Evolutionary conservation across 305 asterid genomes (phyloP).

Genomic region (Coffea humblotiana): DNA sequence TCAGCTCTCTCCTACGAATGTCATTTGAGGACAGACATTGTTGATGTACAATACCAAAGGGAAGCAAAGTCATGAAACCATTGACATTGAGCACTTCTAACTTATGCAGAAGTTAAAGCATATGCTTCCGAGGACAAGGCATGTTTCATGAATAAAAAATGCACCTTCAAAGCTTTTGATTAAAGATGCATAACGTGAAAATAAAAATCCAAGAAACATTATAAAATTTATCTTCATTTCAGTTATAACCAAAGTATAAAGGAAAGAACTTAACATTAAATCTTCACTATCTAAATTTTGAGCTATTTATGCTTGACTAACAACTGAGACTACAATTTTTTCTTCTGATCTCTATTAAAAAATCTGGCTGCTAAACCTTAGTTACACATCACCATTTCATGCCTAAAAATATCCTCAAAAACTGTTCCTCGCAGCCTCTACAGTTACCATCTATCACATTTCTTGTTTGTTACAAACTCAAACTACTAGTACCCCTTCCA

Average conservation of each 20-base stretch:
- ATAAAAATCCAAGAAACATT: neutral
- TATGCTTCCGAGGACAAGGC: neutral
- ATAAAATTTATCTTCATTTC: neutral
- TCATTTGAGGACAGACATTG: constrained; percentile 16
- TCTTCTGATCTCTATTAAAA: neutral
- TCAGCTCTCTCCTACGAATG: constrained; percentile 81
- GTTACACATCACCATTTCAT: neutral
- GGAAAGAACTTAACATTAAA: too few relatives aligned
- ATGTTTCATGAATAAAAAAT: neutral
- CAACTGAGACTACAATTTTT: neutral
- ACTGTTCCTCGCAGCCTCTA: neutral
- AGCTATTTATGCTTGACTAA: neutral
- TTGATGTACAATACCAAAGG: neutral
- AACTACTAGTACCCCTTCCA: neutral
- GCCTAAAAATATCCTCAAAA: neutral
- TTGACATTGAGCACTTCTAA: neutral
- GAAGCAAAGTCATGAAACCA: neutral
- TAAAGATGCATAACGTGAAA: neutral
- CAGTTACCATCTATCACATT: neutral
- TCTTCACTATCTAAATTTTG: neutral
- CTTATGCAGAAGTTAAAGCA: neutral
- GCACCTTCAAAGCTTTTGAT: neutral
- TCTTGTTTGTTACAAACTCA: neutral
- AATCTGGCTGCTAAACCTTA: neutral
- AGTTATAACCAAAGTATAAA: neutral